Conservation (phyloP, 345 rosid species). For the Euphorbia pulcherrima region DNA sequence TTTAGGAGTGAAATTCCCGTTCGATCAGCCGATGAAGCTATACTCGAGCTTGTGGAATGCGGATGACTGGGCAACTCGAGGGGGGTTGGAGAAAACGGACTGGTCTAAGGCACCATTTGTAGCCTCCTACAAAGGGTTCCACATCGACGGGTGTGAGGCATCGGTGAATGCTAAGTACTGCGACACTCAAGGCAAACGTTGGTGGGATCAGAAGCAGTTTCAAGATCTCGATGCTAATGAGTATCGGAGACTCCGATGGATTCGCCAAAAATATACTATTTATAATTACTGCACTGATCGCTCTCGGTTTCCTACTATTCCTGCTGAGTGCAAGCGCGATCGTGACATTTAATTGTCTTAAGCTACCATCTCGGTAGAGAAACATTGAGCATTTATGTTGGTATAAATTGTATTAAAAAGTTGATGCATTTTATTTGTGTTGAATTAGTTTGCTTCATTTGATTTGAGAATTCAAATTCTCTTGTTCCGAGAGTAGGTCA, state of each 20-base stretch:
- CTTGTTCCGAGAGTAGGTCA: not conserved
- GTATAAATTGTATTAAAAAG: not conserved
- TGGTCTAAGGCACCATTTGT: conserved; percentile 23
- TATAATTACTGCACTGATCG: conserved; percentile 21
- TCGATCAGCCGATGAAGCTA: conserved; percentile 21
- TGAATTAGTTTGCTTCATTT: not conserved
- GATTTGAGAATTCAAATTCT: conserved; percentile 2
- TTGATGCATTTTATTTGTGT: not conserved
- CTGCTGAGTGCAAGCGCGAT: conserved; percentile 19
- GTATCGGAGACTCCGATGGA: conserved; percentile 9
- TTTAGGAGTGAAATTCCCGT: conserved; percentile 20
- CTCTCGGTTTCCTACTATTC: not conserved
- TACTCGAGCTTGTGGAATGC: conserved; percentile 26
- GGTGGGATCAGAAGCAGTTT: conserved; percentile 23
- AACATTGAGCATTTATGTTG: not conserved
- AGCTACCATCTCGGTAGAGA: not conserved
- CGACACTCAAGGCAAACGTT: conserved; percentile 14
- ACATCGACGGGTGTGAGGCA: conserved; percentile 19
- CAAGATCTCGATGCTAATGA: conserved; percentile 19
- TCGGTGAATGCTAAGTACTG: conserved; percentile 21
- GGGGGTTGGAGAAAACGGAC: conserved; percentile 22
- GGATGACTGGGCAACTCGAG: conserved; percentile 22
- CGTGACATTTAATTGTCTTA: conserved; percentile 8
- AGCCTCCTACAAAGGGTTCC: conserved; percentile 22
- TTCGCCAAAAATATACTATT: conserved; percentile 18